Conservation (phyloP, 176 grass and related monocot genomes). For the Secale cereale region DNA sequence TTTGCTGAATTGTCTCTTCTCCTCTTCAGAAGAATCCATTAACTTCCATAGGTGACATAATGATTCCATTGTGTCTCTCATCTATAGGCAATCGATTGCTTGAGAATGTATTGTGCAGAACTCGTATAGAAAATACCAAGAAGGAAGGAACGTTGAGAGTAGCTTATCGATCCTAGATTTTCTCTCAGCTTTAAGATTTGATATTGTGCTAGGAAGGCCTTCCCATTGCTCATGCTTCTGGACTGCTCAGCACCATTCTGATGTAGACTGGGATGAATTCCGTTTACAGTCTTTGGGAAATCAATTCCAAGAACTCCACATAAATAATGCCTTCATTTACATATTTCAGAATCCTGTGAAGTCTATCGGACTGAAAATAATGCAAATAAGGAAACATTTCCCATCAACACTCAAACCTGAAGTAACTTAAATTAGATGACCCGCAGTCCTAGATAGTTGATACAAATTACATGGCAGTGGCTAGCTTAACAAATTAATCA, state of each 20-base stretch:
- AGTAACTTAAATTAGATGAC: background rate
- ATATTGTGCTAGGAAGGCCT: constrained; percentile 58
- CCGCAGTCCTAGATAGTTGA: background rate
- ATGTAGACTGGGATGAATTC: constrained; percentile 90
- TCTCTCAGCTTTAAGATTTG: constrained; percentile 64
- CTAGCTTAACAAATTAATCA: background rate
- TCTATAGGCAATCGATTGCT: constrained; percentile 38
- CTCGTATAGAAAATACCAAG: constrained; percentile 8
- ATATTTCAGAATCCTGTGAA: constrained; percentile 81
- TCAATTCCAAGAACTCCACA: constrained; percentile 77
- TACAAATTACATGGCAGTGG: background rate
- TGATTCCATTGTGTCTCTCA: constrained; percentile 75
- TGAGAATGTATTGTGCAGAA: constrained; percentile 22
- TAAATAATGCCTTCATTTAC: constrained; percentile 84
- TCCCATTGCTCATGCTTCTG: constrained; percentile 80
- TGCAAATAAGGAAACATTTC: background rate
- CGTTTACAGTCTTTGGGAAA: constrained; percentile 66
- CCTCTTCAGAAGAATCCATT: constrained; percentile 88
- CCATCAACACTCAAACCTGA: background rate
- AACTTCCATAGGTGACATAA: constrained; percentile 87
- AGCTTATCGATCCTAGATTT: constrained; percentile 42
- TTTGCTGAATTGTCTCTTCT: constrained; percentile 60
- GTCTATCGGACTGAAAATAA: constrained; percentile 73
- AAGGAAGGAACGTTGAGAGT: constrained; percentile 15
- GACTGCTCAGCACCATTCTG: constrained; percentile 57